Evolutionary conservation across 305 asterid genomes (phyloP), one percentile per base, ranked within the genome.

Genomic region (Fraxinus angustifolia): DNA sequence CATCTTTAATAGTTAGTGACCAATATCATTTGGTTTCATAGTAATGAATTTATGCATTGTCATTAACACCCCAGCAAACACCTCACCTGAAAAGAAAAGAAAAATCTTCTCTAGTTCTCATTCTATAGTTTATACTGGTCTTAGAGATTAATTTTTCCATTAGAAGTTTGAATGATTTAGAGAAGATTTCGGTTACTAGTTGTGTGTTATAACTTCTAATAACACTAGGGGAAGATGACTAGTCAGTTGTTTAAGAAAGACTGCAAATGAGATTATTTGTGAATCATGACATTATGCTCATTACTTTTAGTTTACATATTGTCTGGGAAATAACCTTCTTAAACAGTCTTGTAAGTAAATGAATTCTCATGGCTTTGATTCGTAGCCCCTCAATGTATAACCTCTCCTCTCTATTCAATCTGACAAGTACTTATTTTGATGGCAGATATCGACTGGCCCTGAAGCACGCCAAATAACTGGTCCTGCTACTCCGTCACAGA

Each of bases 391-490:
- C 62, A 21, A 21, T 19, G 31, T 62, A 62, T 7, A 62, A 21
- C n/a, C 26, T 60, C 14, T 3, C 31, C 36, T 28, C 73, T 28
- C 73, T 10, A 65, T 82, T 23, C 6, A 50, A 76, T 73, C 34
- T 67, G 74, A 70, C 77, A 10, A 16, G 5, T 50, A 67, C 53
- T 62, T 75, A 35, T 30, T 82, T 33, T 30, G 6, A 74, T 79
- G 65, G 31, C 94, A 94, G 99, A 94, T 96, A 87, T 92, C 97
- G 45, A 86, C 99, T 1, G 98, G 98, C 34, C 99, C 97, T 21
- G 98, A 96, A 88, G 97, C 98, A 67, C 95, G 97, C 74, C 99
- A 96, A 88, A 88, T 94, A 81, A 81, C 91, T 6, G 98, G 97
- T 75, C 94, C 92, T 19, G 99, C 99, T 75, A 94, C 97, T 75